A percentile compares a stretch with the other conserved stretches of the same genome.
phyloP scores from a whole-genome alignment of 1,284 basidiomycete species.

The Sporisorium reilianum region DNA sequence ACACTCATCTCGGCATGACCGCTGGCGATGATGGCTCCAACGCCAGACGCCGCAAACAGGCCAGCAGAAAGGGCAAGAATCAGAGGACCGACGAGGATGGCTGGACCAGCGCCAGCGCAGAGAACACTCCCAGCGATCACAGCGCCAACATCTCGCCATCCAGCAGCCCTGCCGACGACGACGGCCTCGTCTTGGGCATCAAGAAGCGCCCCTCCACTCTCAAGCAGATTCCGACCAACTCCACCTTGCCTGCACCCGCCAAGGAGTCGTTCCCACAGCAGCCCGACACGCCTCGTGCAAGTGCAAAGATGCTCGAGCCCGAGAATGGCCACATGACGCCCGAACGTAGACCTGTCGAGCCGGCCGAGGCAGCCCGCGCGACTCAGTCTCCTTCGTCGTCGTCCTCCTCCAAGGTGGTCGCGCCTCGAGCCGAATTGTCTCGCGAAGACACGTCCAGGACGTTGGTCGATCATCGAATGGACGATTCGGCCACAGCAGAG shows the following conservation, averaged over 20 bases:
- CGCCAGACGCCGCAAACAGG: constrained; percentile 35
- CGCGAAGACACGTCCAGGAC: constrained; percentile 42
- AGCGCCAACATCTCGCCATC: constrained; percentile 30
- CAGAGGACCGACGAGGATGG: constrained; percentile 46
- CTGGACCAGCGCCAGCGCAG: constrained; percentile 54
- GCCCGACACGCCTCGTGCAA: constrained; percentile 43
- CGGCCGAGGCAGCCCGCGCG: neutral
- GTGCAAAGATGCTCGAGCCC: constrained; percentile 23
- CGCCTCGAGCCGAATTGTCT: constrained; percentile 9
- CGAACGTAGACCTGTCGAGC: constrained; percentile 5
- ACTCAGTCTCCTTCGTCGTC: neutral
- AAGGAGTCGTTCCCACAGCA: constrained; percentile 36
- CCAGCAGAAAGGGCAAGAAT: constrained; percentile 26
- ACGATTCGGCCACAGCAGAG: constrained; percentile 3
- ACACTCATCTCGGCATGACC: constrained; percentile 49
- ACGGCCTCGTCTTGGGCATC: constrained; percentile 53
- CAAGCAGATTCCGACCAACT: constrained; percentile 16
- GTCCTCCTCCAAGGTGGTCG: constrained; percentile 3
- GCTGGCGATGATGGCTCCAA: constrained; percentile 18
- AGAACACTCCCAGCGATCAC: constrained; percentile 43
- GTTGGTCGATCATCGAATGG: constrained; percentile 13
- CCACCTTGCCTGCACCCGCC: constrained; percentile 26
- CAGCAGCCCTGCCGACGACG: constrained; percentile 50
- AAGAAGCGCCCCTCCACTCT: constrained; percentile 49
- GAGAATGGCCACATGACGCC: constrained; percentile 10